Percentiles rank a stretch among this genome's conserved stretches.
These are phyloP conservation scores for Globisporangium alternatum DNA, from an alignment of 352 stramenopile genomes.

Conservation along the genomic window DNA sequence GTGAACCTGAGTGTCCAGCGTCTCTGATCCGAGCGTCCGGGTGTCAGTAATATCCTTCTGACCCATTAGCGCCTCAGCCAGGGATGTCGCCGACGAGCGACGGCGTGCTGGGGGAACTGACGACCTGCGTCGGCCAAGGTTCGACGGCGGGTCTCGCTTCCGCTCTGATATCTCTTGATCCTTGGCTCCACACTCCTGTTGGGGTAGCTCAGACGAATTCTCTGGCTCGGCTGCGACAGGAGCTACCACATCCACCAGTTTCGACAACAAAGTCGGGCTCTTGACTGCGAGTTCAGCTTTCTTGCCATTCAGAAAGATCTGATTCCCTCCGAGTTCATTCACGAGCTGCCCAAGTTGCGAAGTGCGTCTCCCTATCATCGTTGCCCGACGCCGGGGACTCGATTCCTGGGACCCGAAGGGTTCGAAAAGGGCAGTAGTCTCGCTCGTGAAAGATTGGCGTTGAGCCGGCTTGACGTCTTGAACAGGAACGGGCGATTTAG, in stretches of 20 bases:
- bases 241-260: neutral
- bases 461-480: neutral
- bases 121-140: neutral
- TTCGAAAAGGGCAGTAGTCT: neutral
- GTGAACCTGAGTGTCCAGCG: neutral
- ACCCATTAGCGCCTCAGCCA: constrained; percentile 1
- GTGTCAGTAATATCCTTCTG: constrained; percentile 12
- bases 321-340: neutral
- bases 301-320: neutral
- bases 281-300: neutral
- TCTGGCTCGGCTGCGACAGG: neutral
- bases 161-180: neutral
- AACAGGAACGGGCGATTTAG: neutral
- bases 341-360: constrained; percentile 5
- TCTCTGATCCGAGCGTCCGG: neutral
- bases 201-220: neutral
- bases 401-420: neutral
- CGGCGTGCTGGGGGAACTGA: neutral
- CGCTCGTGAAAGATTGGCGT: constrained; percentile 3
- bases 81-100: constrained; percentile 1
- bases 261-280: neutral
- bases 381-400: neutral
- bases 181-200: neutral
- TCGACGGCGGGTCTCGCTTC: neutral
- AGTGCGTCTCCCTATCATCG: constrained; percentile 1